Percentiles rank a stretch among this genome's conserved stretches.
Conservation (phyloP, 1,284 basidiomycete species). For the Fomitopsis pinicola region DNA sequence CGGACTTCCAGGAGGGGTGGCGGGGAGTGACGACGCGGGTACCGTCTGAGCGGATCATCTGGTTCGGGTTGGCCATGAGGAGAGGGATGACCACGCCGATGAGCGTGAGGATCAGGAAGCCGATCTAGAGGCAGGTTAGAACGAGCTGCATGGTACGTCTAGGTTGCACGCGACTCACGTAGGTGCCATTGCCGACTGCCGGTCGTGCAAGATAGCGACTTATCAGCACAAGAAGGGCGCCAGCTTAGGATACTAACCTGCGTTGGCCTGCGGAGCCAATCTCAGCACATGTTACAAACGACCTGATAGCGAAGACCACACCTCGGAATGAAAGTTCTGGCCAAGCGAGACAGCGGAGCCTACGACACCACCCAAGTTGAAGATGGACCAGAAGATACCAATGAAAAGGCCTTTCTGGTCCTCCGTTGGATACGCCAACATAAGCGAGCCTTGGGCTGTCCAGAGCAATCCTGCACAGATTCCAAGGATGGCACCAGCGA, state of each 20-base stretch:
- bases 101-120: slow-evolving; percentile 65
- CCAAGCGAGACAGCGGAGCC: slow-evolving; percentile 58
- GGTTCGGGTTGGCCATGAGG: slow-evolving; percentile 63
- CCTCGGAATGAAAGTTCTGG: slow-evolving; percentile 41
- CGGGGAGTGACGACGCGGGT: slow-evolving; percentile 54
- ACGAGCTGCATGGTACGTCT: background rate
- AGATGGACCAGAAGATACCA: slow-evolving; percentile 68
- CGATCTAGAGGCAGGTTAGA: slow-evolving; percentile 44
- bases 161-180: slow-evolving; percentile 36
- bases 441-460: slow-evolving; percentile 82
- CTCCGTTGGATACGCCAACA: slow-evolving; percentile 81
- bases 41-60: slow-evolving; percentile 72
- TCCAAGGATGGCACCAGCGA: slow-evolving; percentile 77
- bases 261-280: slow-evolving; percentile 21
- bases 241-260: slow-evolving; percentile 21
- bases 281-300: background rate
- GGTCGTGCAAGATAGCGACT: background rate
- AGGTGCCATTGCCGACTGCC: slow-evolving; percentile 55
- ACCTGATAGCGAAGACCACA: slow-evolving; percentile 14
- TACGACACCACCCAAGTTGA: slow-evolving; percentile 63
- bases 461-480: slow-evolving; percentile 83
- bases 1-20: slow-evolving; percentile 68
- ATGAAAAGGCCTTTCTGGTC: slow-evolving; percentile 77
- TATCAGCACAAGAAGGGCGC: slow-evolving; percentile 2
- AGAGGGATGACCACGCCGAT: slow-evolving; percentile 63